Evolutionary conservation across 371 early-diverging fungal species (phyloP), one percentile per base, ranked within the genome.

Genomic region (Mucor ambiguus): DNA sequence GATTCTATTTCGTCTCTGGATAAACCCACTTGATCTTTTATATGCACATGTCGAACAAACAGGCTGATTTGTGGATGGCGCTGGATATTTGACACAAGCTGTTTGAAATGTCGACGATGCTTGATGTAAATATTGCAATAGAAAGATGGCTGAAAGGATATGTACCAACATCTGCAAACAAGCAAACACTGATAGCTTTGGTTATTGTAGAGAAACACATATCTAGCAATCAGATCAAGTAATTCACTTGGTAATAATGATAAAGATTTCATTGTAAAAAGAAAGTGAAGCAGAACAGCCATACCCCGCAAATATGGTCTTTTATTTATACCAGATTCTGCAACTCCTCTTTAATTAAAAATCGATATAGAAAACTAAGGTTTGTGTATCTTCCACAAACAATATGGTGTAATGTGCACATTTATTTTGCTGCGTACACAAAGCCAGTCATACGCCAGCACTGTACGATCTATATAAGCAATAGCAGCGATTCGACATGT

Each of bases 181-280:
- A 33, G 26, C 29, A 43, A 16, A 4, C 44, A 66, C 9, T 61
- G 61, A n/a, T 54, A n/a, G 16, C 44, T 6, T 24, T n/a, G 24
- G 20, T 0, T 28, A 0, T 26, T 22, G 16, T 52, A 16, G 11
- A 14, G 1, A 28, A 52, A 52, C 26, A 52, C 32, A 56, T 48
- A 61, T 0, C 24, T 18, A 9, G 55, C 61, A 7, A 66, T 55
- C 18, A 43, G 14, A 43, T 43, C 24, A 14, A 66, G 52, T 9
- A 66, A 41, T 60, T 66, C 67, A 3, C 22, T 54, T 18, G 67
- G 67, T 41, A 66, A 43, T 1, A 29, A n/a, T 10, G 24, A 52
- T 28, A 16, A 5, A 1, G 28, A 28, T 26, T 52, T 52, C 41
- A 43, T 60, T 18, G 24, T 12, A 28, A 26, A 38, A 26, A 28